Conservation (phyloP, 2,329 filamentous ascomycete genomes). For the Oidium heveae region DNA sequence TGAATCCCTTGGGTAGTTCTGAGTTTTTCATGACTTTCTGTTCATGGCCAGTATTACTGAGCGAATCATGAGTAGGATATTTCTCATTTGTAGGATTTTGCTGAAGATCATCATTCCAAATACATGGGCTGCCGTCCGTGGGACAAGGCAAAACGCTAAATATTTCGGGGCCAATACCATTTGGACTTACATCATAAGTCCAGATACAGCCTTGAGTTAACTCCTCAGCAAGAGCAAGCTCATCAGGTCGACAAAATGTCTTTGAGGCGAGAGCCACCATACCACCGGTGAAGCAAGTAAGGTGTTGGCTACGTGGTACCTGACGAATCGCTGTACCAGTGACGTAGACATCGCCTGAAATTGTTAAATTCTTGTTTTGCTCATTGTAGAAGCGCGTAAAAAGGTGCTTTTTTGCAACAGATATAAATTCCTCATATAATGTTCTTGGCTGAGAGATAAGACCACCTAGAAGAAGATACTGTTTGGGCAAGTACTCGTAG, state of each 20-base stretch:
- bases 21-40: constrained; percentile 4
- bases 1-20: constrained; percentile 7
- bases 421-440: constrained; percentile 22
- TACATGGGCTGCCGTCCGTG: constrained; percentile 5
- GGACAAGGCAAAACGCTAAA: constrained; percentile 17
- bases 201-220: constrained; percentile 39
- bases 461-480: constrained; percentile 42
- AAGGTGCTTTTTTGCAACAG: constrained; percentile 20
- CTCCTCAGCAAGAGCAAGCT: constrained; percentile 28
- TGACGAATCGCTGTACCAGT: constrained; percentile 20
- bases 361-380: constrained; percentile 16
- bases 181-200: constrained; percentile 29
- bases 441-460: constrained; percentile 22
- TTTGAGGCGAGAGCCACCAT: constrained; percentile 43
- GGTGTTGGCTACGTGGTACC: constrained; percentile 26
- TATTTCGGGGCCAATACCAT: constrained; percentile 35
- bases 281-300: constrained; percentile 47
- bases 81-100: constrained; percentile 3
- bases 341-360: constrained; percentile 22
- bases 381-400: constrained; percentile 21
- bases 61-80: constrained; percentile 28
- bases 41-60: constrained; percentile 1
- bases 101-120: constrained; percentile 25
- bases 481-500: constrained; percentile 40
- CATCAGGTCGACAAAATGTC: constrained; percentile 27